Evolutionary conservation across 768 basidiomycete genomes (phyloP), one percentile per base, ranked within the genome.

Genomic region (Amanita phalloides): DNA sequence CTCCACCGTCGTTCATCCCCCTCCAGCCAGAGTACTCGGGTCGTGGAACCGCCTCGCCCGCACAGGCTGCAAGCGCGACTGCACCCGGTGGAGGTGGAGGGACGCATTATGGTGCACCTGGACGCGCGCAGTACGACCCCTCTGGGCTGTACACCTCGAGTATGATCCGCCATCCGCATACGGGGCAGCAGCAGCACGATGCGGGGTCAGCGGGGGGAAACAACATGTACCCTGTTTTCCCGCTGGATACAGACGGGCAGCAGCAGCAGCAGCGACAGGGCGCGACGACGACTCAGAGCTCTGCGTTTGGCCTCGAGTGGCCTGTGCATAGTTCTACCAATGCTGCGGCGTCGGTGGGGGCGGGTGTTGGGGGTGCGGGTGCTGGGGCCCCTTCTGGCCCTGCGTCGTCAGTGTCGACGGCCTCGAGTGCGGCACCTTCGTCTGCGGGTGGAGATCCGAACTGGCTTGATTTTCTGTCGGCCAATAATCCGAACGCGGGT

Each of bases 391-490:
- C 48, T 3, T 36, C 26, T 3, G 49, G 48, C 10, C 49, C 59
- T 17, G 57, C 60, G 1, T 58, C 58, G 21, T 55, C 57, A 23
- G 49, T 44, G 17, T 47, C 41, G 25, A 52, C 36, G n/a, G 28
- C 51, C 14, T 48, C 50, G 20, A 45, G 47, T 53, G 28, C 20
- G 33, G 41, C 45, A 17, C 42, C 45, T 11, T 47, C 53, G 35
- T 53, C 54, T 43, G 56, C 48, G 14, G 55, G 46, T 3, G 42
- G 45, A 4, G 57, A 55, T 28, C 54, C 49, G 46, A 60, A 63
- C 55, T 68, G 66, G 66, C 55, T 67, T 9, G 65, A 66, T 48
- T 66, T 65, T 50, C 57, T 68, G 13, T 63, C 64, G 3, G 58
- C 56, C 2, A 63, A 57, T 48, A 51, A 20, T 33, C 17, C 51